phyloP scores from a whole-genome alignment of 371 early-diverging fungal genomes.

The Mortierella sp. region DNA sequence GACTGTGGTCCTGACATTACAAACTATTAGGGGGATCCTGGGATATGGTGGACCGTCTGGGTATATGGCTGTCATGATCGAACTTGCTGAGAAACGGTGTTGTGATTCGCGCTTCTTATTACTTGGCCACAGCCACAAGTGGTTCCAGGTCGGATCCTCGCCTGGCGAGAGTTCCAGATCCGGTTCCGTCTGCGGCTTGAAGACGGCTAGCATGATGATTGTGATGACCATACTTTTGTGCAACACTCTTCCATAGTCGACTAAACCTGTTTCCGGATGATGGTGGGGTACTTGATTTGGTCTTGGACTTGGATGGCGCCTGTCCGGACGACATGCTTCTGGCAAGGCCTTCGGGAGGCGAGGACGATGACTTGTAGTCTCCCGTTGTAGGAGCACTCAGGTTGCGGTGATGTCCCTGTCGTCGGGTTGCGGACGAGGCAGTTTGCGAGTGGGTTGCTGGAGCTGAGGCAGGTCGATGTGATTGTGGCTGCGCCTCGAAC shows the following conservation, averaged over 20 bases:
- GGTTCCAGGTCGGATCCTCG: constrained; percentile 28
- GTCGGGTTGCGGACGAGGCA: too few species aligned
- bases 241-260: constrained; percentile 28
- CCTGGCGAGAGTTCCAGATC: constrained; percentile 2
- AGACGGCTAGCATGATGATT: constrained; percentile 1
- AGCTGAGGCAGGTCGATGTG: too few species aligned
- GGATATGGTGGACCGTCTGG: too few species aligned
- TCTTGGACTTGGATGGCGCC: neutral
- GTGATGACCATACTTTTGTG: constrained; percentile 18
- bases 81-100: too few species aligned
- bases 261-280: constrained; percentile 16
- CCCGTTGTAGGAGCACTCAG: constrained; percentile 17
- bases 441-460: too few species aligned
- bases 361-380: neutral
- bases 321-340: constrained; percentile 2
- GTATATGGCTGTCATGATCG: too few species aligned
- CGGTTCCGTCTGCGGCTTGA: neutral
- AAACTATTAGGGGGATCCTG: too few species aligned
- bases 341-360: neutral
- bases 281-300: constrained; percentile 1
- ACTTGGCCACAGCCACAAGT: constrained; percentile 2
- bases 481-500: too few species aligned
- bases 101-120: neutral
- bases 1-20: too few species aligned
- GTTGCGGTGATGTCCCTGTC: constrained; percentile 22